A percentile compares a stretch with the other conserved stretches of the same genome.
Evolutionary conservation across 345 rosid genomes (phyloP).

Genomic region (Arabis alpina): DNA sequence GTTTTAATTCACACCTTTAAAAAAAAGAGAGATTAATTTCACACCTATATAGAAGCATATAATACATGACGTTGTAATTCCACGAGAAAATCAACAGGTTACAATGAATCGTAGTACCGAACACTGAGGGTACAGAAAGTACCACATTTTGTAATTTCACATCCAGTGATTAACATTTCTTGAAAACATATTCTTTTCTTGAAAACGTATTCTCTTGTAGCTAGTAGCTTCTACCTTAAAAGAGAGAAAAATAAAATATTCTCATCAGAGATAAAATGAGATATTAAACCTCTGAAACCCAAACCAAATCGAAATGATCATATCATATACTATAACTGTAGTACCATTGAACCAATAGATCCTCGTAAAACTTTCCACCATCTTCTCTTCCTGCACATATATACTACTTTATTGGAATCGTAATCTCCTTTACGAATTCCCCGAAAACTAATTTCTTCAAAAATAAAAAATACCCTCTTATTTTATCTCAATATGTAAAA

Average conservation of each 20-base stretch:
- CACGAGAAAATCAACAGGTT: too few species aligned
- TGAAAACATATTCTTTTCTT: constrained; percentile 8
- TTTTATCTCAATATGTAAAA: constrained; percentile 20
- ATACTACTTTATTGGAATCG: constrained; percentile 42
- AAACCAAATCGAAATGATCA: constrained; percentile 26
- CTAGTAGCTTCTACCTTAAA: not conserved
- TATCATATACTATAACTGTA: not conserved
- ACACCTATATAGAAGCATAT: too few species aligned
- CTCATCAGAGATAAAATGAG: constrained; percentile 8
- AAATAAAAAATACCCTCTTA: constrained; percentile 19
- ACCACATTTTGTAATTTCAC: not conserved
- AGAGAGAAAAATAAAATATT: not conserved
- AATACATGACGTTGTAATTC: too few species aligned
- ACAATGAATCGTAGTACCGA: too few species aligned
- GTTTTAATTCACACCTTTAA: too few species aligned
- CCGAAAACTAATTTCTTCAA: constrained; percentile 6
- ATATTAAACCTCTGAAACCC: constrained; percentile 15
- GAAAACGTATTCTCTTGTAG: constrained; percentile 3
- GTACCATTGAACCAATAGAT: constrained; percentile 32
- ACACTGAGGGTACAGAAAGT: not conserved
- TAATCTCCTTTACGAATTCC: constrained; percentile 32
- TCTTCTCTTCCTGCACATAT: constrained; percentile 21
- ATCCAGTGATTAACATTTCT: not conserved
- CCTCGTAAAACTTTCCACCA: constrained; percentile 19
- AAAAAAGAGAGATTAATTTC: too few species aligned